phyloP scores from a whole-genome alignment of 768 basidiomycete genomes.

The Podaxis pistillaris region DNA sequence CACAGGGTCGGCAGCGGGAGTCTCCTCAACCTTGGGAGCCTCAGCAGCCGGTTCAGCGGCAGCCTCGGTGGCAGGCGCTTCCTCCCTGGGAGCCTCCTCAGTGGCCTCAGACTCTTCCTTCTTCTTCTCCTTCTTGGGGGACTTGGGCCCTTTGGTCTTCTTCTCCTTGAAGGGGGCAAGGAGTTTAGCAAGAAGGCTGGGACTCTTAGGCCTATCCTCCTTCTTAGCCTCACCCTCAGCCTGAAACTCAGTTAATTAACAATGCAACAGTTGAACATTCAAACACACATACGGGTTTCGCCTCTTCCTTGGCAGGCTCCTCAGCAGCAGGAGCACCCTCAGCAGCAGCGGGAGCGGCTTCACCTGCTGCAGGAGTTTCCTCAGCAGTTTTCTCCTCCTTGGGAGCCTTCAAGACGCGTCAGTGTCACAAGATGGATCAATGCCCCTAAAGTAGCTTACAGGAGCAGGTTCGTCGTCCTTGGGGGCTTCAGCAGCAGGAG shows the following conservation, averaged over 20 bases:
- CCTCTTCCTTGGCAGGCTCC: constrained; percentile 38
- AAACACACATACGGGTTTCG: constrained; percentile 36
- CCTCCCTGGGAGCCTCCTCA: constrained; percentile 44
- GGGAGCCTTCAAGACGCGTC: constrained; percentile 19
- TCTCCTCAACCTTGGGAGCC: constrained; percentile 43
- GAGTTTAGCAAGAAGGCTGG: constrained; percentile 71
- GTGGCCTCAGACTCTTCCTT: constrained; percentile 60
- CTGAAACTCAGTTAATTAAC: constrained; percentile 23
- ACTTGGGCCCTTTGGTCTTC: constrained; percentile 67
- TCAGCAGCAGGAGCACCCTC: constrained; percentile 23
- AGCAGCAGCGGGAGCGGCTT: constrained; percentile 22
- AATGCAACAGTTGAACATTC: constrained; percentile 3
- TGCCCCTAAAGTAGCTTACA: neutral
- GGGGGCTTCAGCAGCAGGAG: constrained; percentile 31
- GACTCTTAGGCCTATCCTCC: constrained; percentile 81
- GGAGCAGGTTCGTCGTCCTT: constrained; percentile 48
- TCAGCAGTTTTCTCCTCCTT: constrained; percentile 27
- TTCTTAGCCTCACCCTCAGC: constrained; percentile 61
- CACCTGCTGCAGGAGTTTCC: constrained; percentile 21
- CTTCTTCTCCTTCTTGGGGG: constrained; percentile 82
- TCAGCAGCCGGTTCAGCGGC: constrained; percentile 36
- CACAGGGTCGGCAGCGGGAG: constrained; percentile 49
- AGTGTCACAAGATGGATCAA: constrained; percentile 1
- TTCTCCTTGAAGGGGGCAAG: constrained; percentile 82
- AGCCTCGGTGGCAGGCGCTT: constrained; percentile 45